Evolutionary conservation across 306 rosid species (phyloP).

Genomic region (Malus fusca): DNA sequence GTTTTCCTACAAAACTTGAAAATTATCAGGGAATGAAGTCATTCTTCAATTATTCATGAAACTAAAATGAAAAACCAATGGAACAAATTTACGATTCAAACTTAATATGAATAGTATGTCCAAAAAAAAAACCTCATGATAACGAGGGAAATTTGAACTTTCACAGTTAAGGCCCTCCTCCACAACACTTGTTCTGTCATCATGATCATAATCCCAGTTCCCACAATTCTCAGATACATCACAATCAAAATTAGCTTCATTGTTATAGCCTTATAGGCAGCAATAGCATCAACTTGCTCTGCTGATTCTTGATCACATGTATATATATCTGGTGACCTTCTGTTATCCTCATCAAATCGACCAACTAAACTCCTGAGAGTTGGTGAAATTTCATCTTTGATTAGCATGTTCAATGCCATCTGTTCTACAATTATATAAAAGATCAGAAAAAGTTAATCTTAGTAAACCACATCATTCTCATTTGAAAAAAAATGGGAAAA

Average conservation of each 20-base stretch:
- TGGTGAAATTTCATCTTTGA: slow-evolving; percentile 83
- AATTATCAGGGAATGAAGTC: slow-evolving; percentile 14
- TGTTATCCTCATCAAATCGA: slow-evolving; percentile 71
- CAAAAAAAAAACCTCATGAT: slow-evolving; percentile 52
- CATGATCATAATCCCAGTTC: slow-evolving; percentile 56
- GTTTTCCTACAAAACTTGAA: slow-evolving; percentile 45
- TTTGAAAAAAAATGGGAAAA: not conserved
- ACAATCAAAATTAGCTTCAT: slow-evolving; percentile 42
- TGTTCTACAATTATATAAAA: slow-evolving; percentile 53
- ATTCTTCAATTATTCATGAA: not conserved
- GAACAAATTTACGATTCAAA: not conserved
- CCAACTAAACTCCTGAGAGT: slow-evolving; percentile 59
- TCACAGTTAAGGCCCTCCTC: slow-evolving; percentile 46
- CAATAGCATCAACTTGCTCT: slow-evolving; percentile 35
- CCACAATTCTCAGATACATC: slow-evolving; percentile 39
- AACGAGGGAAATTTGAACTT: slow-evolving; percentile 50
- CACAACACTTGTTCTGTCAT: slow-evolving; percentile 39
- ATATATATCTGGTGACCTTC: slow-evolving; percentile 54
- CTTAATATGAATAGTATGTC: not conserved
- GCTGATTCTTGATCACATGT: slow-evolving; percentile 27
- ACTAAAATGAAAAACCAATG: not conserved
- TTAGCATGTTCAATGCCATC: slow-evolving; percentile 39
- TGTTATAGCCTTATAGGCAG: slow-evolving; percentile 23
- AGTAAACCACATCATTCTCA: slow-evolving; percentile 10
- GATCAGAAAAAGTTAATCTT: not conserved